These are phyloP conservation scores for Backusella morwellensis DNA, from an alignment of 192 early-diverging fungal species.

Conservation along the genomic window DNA sequence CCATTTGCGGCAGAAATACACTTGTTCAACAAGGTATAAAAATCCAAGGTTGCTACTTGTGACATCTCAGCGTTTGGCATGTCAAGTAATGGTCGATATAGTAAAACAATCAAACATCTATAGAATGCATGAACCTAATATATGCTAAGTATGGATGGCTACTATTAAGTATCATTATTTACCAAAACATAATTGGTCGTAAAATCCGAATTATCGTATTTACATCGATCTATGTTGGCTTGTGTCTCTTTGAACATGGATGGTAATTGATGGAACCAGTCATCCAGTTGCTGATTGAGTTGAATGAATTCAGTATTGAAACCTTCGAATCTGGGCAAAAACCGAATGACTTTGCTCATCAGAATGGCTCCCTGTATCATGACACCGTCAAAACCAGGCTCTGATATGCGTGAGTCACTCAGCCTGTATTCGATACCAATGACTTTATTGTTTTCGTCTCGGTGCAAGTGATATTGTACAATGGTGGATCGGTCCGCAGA, in stretches of 20 bases:
- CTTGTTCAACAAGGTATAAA: slow-evolving; percentile 29
- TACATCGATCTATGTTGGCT: slow-evolving; percentile 34
- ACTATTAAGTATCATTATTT: not conserved
- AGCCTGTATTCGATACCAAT: not conserved
- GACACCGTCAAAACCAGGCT: not conserved
- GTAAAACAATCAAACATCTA: slow-evolving; percentile 38
- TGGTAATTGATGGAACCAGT: slow-evolving; percentile 39
- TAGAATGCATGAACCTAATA: slow-evolving; percentile 37
- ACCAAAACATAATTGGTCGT: slow-evolving; percentile 9
- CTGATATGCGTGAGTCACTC: not conserved
- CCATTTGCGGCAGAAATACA: slow-evolving; percentile 40
- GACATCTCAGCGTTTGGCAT: slow-evolving; percentile 21
- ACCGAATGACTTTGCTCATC: slow-evolving; percentile 40
- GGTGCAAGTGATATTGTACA: not conserved
- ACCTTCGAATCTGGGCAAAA: slow-evolving; percentile 38
- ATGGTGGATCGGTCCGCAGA: not conserved
- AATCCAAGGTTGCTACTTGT: slow-evolving; percentile 21
- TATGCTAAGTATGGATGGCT: not conserved
- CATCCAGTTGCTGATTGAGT: slow-evolving; percentile 35
- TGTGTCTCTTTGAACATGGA: slow-evolving; percentile 30
- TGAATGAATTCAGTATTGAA: slow-evolving; percentile 44
- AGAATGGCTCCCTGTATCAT: slow-evolving; percentile 19
- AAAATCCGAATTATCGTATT: slow-evolving; percentile 18
- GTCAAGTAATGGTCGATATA: slow-evolving; percentile 46
- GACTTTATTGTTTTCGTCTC: not conserved